Percentiles rank a stretch among this genome's conserved stretches.
Evolutionary conservation across 176 grass and related monocot species (phyloP).

Genomic region (Secale cereale): DNA sequence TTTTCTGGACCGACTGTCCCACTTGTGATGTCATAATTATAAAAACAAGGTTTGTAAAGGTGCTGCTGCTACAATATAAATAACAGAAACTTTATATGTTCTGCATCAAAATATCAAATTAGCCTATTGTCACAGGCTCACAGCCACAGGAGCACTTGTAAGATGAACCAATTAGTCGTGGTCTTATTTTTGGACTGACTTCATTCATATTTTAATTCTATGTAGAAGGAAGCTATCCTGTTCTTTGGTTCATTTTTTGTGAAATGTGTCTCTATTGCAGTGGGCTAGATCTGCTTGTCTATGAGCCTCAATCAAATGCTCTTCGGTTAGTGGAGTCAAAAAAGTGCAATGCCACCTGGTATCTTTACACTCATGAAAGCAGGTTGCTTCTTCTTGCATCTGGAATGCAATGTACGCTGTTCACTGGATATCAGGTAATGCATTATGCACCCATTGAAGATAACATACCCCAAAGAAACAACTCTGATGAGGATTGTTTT

Average conservation of each 20-base stretch:
- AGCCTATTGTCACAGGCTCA: background rate
- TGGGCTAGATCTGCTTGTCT: slow-evolving; percentile 80
- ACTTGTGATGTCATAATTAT: slow-evolving; percentile 89
- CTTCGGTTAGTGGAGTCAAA: slow-evolving; percentile 75
- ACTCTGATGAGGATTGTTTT: background rate
- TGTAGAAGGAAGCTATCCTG: slow-evolving; percentile 9
- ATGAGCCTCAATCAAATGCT: slow-evolving; percentile 71
- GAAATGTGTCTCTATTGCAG: slow-evolving; percentile 40
- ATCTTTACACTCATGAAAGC: slow-evolving; percentile 96
- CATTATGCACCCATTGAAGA: background rate
- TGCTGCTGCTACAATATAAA: slow-evolving; percentile 12
- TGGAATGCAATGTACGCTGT: slow-evolving; percentile 85
- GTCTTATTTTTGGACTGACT: background rate
- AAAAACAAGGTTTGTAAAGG: slow-evolving; percentile 74
- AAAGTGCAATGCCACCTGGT: slow-evolving; percentile 78
- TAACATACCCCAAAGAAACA: background rate
- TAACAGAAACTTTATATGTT: slow-evolving; percentile 8
- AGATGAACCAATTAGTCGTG: background rate
- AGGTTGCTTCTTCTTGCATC: slow-evolving; percentile 93
- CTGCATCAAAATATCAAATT: background rate
- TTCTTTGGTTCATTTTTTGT: slow-evolving; percentile 24
- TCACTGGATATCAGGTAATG: slow-evolving; percentile 88
- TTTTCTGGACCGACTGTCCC: slow-evolving; percentile 97
- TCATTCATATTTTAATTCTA: slow-evolving; percentile 8
- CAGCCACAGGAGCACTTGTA: background rate